Evolutionary conservation across 192 early-diverging fungal species (phyloP), one percentile per base, ranked within the genome.

Genomic region (Backusella macrospora): DNA sequence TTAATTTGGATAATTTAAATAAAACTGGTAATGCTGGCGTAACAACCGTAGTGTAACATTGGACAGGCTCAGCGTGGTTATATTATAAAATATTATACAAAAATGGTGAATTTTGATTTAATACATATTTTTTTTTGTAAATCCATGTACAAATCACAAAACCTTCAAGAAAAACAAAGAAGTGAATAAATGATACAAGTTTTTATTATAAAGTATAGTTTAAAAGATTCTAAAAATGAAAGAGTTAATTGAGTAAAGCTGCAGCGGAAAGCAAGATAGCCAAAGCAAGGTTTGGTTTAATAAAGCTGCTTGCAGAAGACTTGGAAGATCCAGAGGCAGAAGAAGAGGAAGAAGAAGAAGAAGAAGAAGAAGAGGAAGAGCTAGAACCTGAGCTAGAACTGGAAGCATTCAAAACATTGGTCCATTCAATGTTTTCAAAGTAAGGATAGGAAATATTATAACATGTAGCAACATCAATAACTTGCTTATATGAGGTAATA

Each of bases 391-490:
- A 16, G 29, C 29, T 34, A 26, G 52, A 23, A 23, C 7, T 59
- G 18, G 52, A 26, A 59, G 21, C 52, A 3, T 59, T 59, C 52
- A 59, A 59, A 5, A 59, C 52, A 13, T 26, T 59, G 12, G 67
- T 68, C 67, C 67, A 68, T 68, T 45, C 59, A 47, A 65, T 15
- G 23, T 74, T 46, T 64, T 81, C 80, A 66, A 76, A 68, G 34
- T 81, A 81, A 59, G 80, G 76, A 10, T 81, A 43, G 39, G 80
- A 71, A 39, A 81, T 77, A 64, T 78, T 75, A 43, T 77, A 71
- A 70, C 80, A 81, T 21, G 73, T 64, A 39, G 75, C 73, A 67
- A 77, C 73, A 55, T 74, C 65, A 23, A 81, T 59, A 21, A 77
- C 74, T n/a, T 72, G 68, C 45, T 75, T 75, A 71, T 79, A 82